Base-by-base conservation (phyloP, 768 basidiomycete species). In the Pleurotus djamor region DNA sequence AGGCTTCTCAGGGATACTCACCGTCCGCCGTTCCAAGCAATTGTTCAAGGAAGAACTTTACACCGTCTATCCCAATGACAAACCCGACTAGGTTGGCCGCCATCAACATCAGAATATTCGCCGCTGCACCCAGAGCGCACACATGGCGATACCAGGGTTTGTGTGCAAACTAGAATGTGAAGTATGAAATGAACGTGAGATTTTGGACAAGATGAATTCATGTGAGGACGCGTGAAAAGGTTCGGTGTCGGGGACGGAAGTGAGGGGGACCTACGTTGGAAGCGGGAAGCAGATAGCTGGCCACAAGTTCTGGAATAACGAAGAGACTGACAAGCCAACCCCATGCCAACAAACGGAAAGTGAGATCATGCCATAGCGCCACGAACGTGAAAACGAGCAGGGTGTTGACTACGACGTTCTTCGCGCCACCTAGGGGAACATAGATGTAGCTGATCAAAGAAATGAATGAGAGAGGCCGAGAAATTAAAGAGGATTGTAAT, bases 281-380 rank as follows among this genome's bases (percentile, higher is more conserved):
- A 14, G 76, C 72, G 0, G 92, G 86, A 2, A 98, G 68, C 1
- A 89, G 16, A 62, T 74, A 81, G 8, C 77, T 72, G 0, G 86
- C 91, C 0, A 82, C 59, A 8, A 97, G 66, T 72, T 98, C 96
- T 0, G 96, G 96, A 5, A 94, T 61, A 61, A 99, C 87, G 72
- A 99, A 97, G 49, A 96, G 61, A 67, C 87, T 91, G 60, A 96
- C 81, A 8, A 97, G 87, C 97, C 97, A 98, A 2, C 97, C 96
- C 96, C 96, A 99, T 1, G 93, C 87, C 1, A 99, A 79, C 4
- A 98, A 81, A 28, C 81, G 80, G 71, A 96, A 88, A 0, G 91
- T 91, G 1, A 98, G 79, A 68, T 98, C 97, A 65, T 99, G 97
- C 96, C 96, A 99, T 16, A 99, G 75, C 0, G 97, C 96, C 21